Base-by-base conservation (phyloP, 345 rosid species). In the Lumnitzera littorea region DNA sequence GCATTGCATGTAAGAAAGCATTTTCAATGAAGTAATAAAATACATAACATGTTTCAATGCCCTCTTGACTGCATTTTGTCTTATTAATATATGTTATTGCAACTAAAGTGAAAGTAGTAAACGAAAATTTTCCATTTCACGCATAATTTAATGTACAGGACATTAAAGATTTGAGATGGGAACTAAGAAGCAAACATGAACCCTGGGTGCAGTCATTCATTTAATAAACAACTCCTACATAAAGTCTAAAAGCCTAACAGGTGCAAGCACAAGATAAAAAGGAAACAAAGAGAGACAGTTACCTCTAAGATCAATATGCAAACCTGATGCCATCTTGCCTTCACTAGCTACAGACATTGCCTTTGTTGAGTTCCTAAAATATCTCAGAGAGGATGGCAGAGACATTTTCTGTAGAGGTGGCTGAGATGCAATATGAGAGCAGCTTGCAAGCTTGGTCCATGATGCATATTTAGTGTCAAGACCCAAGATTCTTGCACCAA, bases 271-370 rank as follows among this genome's bases (percentile, higher is more conserved):
- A 36, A 56, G 13, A 48, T 10, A 31, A 20, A 64, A 31, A 20
- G 16, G 20, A 48, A 2, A 7, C 61, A 51, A 52, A 65, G 46
- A 51, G 46, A 47, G 46, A 70, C 20, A 31, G 16, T 11, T 54
- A 89, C 98, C 98, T 89, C 62, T 82, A 80, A 91, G 77, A 80
- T 89, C 91, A 70, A 91, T 83, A 2, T 92, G 79, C 81, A 92
- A 81, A 48, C 96, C 89, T 24, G 89, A 64, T 10, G 67, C 58
- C 51, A 80, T 75, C 68, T 72, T 84, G 50, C 60, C 79, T 29
- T 89, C 82, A 62, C 65, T 76, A 57, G 82, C 74, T 60, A 71
- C 84, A 58, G 88, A 57, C 85, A 75, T 74, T 7, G 96, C 96
- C 80, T 63, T 82, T 56, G 86, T 81, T 13, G 74, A 67, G 70